Conservation (phyloP, 73 alveolate species). For the Symbiodinium pilosum region DNA sequence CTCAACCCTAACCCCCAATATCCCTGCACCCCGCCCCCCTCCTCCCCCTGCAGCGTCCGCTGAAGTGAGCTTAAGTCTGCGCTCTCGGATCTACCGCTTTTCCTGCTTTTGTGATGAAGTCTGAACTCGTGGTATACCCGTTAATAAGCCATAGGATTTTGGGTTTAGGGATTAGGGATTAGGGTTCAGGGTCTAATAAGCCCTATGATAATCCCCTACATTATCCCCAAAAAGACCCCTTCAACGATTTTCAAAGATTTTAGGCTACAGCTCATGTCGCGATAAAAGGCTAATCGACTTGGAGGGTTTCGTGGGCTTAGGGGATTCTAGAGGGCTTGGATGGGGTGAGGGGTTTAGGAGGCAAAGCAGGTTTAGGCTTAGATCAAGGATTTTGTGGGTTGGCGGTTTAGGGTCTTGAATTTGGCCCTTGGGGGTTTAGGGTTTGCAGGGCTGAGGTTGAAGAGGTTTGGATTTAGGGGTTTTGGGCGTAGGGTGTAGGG, state of each 20-base stretch:
- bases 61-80: neutral
- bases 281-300: too few relatives aligned
- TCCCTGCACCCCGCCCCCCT: neutral
- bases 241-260: too few relatives aligned
- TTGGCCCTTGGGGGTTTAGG: neutral
- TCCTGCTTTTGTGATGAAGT: neutral
- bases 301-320: neutral
- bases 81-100: neutral
- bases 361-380: neutral
- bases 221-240: too few relatives aligned
- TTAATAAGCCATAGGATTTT: neutral
- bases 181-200: neutral
- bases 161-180: neutral
- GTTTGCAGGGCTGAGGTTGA: neutral
- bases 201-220: too few relatives aligned
- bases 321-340: neutral
- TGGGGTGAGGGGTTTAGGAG: neutral
- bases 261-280: too few relatives aligned
- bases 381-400: neutral
- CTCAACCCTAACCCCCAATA: neutral
- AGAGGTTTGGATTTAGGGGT: neutral
- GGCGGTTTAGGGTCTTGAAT: neutral
- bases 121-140: neutral
- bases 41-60: conserved; percentile 8
- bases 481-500: neutral